Base-by-base conservation (phyloP, 2,329 filamentous ascomycete genomes). In the Clonostachys chloroleuca region DNA sequence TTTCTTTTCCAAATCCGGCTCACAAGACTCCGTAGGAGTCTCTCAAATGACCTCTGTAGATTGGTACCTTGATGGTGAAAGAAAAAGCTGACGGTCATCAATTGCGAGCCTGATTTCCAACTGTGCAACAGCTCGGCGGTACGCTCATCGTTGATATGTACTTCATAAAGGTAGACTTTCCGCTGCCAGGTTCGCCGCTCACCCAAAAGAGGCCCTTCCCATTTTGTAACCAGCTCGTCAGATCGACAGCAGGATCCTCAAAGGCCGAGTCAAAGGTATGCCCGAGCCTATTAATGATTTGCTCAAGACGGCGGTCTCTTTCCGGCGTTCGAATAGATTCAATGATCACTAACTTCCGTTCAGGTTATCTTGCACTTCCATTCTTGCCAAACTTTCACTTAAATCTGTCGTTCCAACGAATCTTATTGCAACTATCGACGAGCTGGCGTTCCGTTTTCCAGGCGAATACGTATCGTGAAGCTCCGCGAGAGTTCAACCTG, bases 131-230 rank as follows among this genome's bases (percentile, higher is more conserved):
- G 12, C 10, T n/a, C 30, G 9, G n/a, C 12, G 8, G 36, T 40
- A 16, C 39, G 34, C 5, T 46, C 35, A 40, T 39, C 20, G 6
- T 39, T 33, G 17, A 18, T 8, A 39, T 39, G 33, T 60, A 58
- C 18, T 63, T 67, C 59, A 70, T 68, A 10, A 70, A 53, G 4
- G 68, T 70, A 4, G 66, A 70, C 51, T 73, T 73, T 5, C 70
- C 70, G 5, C 52, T 56, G 6, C 56, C 56, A 9, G 54, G 52
- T 37, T 56, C 51, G 33, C 54, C 54, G 34, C 52, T 56, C 36
- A 56, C 54, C 45, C 45, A 47, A 34, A 47, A 47, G n/a, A 47
- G 7, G 18, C 40, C 16, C 7, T 9, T 24, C 8, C 36, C 36
- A 18, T n/a, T n/a, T 39, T 39, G 12, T n/a, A 39, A 12, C 36